Conservation (phyloP, 768 basidiomycete genomes). For the Mycena floridula region DNA sequence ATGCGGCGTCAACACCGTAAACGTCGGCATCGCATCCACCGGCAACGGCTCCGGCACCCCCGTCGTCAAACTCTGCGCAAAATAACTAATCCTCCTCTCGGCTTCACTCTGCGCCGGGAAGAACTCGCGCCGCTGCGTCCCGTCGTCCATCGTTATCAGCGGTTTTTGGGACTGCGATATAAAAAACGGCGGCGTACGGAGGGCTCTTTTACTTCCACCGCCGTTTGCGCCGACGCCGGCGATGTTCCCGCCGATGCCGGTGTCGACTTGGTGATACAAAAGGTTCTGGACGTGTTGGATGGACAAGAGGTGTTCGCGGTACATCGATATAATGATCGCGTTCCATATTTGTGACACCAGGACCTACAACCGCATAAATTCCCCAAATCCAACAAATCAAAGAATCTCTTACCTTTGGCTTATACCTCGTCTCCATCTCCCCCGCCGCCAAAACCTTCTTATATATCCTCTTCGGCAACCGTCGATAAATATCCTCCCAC, state of each 20-base stretch:
- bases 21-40: conserved; percentile 99
- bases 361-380: conserved; percentile 47
- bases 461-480: conserved; percentile 95
- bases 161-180: no score
- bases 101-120: conserved; percentile 95
- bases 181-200: conserved; percentile 97
- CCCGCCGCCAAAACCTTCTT: conserved; percentile 88
- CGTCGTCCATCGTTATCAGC: no score
- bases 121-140: conserved; percentile 73
- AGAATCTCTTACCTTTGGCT: conserved; percentile 76
- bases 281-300: conserved; percentile 99
- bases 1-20: conserved; percentile 96
- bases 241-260: conserved; percentile 67
- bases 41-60: conserved; percentile 88
- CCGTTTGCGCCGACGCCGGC: no score
- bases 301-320: conserved; percentile 95
- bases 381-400: not conserved
- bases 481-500: conserved; percentile 95
- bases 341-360: conserved; percentile 99
- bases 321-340: conserved; percentile 99
- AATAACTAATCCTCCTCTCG: conserved; percentile 96
- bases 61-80: conserved; percentile 96
- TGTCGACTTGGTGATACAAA: conserved; percentile 94
- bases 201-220: conserved; percentile 77
- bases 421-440: conserved; percentile 98